Evolutionary conservation across 2,329 filamentous ascomycete species (phyloP), one percentile per base, ranked within the genome.

Genomic region (Passalora sequoiae): DNA sequence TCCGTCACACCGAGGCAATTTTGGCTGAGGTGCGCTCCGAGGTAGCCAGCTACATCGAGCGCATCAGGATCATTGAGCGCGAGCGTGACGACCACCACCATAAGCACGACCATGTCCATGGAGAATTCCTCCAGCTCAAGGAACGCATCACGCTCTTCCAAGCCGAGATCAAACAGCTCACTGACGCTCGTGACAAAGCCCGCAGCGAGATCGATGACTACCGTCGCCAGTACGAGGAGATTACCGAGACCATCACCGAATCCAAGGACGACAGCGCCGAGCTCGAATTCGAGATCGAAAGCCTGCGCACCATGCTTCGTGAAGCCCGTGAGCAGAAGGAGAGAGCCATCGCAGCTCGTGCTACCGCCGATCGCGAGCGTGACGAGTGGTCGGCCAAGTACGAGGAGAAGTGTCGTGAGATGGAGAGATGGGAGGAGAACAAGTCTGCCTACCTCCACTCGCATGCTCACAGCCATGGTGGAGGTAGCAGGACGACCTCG

Each of bases 321-420:
- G 56, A 61, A 19, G 51, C 58, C 4, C 54, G 53, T n/a, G 56
- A 61, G 45, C 58, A 61, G 44, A 58, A 56, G 19, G 58, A 60
- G 28, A 44, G 53, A n/a, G 59, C 58, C 28, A 59, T 61, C 40
- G 36, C 58, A 4, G 56, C 58, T 2, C 54, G 58, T 30, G 47
- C 48, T 16, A 40, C 50, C 13, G 57, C 57, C 15, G 57, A 60
- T 35, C 53, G 54, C 24, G 55, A 60, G 44, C 35, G 57, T 2
- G 56, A 60, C 30, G 50, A 56, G 33, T 44, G 40, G 6, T 45
- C 57, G 17, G 24, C 49, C 21, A 51, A 53, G 33, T 59, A 56
- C 16, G 49, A 53, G 38, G 36, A 52, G 38, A 60, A 60, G 47
- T 60, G 57, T 38, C 47, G 57, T 16, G 54, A 60, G 37, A 43